Percentiles rank a stretch among this genome's conserved stretches.
phyloP scores from a whole-genome alignment of 2,329 filamentous ascomycete genomes.

The Cephalotrichum gorgonifer region DNA sequence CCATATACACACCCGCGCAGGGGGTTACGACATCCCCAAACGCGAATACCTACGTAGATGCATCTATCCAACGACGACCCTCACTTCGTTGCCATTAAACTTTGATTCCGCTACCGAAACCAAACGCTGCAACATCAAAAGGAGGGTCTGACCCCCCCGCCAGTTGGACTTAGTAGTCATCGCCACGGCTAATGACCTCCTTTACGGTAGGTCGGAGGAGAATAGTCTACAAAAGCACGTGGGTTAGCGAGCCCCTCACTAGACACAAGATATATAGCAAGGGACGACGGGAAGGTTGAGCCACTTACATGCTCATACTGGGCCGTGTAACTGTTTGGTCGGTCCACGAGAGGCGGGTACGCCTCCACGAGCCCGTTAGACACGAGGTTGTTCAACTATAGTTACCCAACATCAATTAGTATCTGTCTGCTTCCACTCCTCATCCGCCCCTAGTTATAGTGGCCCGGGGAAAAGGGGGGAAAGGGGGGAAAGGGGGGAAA shows the following conservation, averaged over 20 bases:
- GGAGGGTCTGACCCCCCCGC: background rate
- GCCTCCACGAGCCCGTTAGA: conserved; percentile 69
- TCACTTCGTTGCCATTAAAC: no score
- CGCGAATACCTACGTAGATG: no score
- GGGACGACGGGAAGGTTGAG: background rate
- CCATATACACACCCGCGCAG: no score
- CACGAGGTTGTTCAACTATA: conserved; percentile 69
- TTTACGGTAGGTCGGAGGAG: conserved; percentile 63
- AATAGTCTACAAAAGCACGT: conserved; percentile 48
- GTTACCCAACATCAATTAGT: background rate
- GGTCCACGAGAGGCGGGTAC: conserved; percentile 71
- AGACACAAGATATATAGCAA: conserved; percentile 1
- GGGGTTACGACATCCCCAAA: no score
- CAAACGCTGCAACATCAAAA: background rate
- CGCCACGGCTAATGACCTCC: conserved; percentile 69
- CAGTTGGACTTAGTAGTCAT: conserved; percentile 49
- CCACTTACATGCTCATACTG: conserved; percentile 76
- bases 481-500: conserved; percentile 13
- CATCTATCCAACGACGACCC: no score
- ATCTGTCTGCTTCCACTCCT: background rate
- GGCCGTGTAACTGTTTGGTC: conserved; percentile 81
- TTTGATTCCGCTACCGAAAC: background rate
- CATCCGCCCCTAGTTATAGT: background rate
- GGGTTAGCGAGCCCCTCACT: background rate
- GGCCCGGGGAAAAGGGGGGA: no score